Evolutionary conservation across 768 basidiomycete species (phyloP), one percentile per base, ranked within the genome.

Genomic region (Podaxis pistillaris): DNA sequence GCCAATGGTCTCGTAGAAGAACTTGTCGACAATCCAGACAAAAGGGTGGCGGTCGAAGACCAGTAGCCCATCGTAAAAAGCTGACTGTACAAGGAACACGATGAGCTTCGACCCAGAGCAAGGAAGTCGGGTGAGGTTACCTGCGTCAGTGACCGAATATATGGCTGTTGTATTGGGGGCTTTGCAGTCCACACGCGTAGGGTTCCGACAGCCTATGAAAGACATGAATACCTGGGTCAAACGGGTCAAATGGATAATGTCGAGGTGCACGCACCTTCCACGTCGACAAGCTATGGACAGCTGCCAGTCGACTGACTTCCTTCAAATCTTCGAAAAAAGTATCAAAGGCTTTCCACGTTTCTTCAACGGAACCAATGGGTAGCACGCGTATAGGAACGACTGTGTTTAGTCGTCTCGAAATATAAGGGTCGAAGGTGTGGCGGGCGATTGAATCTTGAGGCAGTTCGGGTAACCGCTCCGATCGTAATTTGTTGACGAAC

Each of bases 311-410:
- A 55, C 73, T 76, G 7, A 86, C 68, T 63, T 89, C 85, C 17
- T 82, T 77, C 74, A 86, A 81, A 1, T 82, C 85, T 44, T 85
- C 80, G 15, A 92, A 67, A 28, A 89, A 69, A 1, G 68, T 71
- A 5, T 77, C 71, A 1, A 91, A 65, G 0, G 77, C 74, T 28
- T 79, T 67, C 84, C 88, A 93, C 0, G 81, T 83, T 2, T 77
- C 70, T 33, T 80, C 74, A 52, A 81, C 74, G 4, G 80, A 67
- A 0, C 85, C 84, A 0, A 87, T 68, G 26, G 78, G 74, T 8
- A 91, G 74, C 4, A 85, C 74, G n/a, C 88, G 84, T 19, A 90
- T 81, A 0, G 91, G 91, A 66, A 90, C 83, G 60, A 83, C 84
- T 33, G 85, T 87, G 51, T 84, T 85, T 1, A 93, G 76, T 28